Conservation (phyloP, 768 basidiomycete species). For the Lactarius akahatsu region DNA sequence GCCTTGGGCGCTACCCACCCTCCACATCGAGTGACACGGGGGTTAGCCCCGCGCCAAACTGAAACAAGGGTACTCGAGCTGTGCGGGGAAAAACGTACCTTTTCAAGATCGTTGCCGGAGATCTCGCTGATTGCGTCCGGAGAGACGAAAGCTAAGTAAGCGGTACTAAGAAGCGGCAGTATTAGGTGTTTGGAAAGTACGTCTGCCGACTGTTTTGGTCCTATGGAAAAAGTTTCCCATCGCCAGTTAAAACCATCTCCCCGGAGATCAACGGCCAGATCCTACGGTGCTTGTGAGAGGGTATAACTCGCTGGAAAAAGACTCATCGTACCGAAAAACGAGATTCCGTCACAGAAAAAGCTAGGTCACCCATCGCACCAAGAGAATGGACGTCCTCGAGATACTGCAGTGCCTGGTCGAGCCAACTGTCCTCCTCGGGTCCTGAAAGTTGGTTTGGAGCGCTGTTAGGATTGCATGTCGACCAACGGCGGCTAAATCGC, state of each 20-base stretch:
- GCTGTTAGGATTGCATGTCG: conserved; percentile 49
- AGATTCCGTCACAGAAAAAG: conserved; percentile 60
- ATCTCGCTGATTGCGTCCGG: conserved; percentile 56
- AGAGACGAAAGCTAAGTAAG: conserved; percentile 65
- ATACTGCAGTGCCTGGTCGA: conserved; percentile 51
- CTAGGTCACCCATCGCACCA: conserved; percentile 54
- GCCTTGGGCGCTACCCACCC: conserved; percentile 5
- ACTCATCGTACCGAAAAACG: conserved; percentile 53
- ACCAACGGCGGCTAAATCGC: conserved; percentile 58
- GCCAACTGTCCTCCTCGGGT: conserved; percentile 63
- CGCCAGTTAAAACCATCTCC: conserved; percentile 67
- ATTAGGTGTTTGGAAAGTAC: conserved; percentile 78
- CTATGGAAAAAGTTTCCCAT: conserved; percentile 72
- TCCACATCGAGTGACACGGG: conserved; percentile 18
- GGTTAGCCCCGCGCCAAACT: conserved; percentile 25
- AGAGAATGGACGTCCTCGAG: conserved; percentile 61
- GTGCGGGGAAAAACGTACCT: conserved; percentile 42
- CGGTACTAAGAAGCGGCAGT: conserved; percentile 69
- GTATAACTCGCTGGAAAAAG: conserved; percentile 21
- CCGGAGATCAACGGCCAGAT: conserved; percentile 62
- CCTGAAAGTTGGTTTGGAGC: conserved; percentile 30
- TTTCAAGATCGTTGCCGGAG: conserved; percentile 60
- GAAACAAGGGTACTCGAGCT: conserved; percentile 23
- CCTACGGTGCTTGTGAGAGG: conserved; percentile 43
- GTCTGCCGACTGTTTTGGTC: conserved; percentile 64